Base-by-base conservation (phyloP, 2,329 filamentous ascomycete species). In the Claviceps monticola region DNA sequence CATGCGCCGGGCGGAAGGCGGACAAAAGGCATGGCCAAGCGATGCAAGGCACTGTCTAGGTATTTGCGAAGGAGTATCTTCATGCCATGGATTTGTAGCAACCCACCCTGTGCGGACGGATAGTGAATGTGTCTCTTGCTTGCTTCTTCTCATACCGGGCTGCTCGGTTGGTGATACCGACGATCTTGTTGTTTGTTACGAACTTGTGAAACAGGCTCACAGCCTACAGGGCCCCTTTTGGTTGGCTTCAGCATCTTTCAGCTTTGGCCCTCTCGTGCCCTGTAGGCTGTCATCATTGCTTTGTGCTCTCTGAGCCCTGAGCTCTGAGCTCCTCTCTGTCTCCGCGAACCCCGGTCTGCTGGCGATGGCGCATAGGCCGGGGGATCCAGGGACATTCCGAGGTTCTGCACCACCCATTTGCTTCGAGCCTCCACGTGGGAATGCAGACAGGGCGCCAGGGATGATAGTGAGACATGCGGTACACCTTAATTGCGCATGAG, bases 341-440 rank as follows among this genome's bases (percentile, higher is more conserved):
- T 43, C 29, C 11, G 29, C 9, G 29, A 34, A 34, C 29, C 29
- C 29, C 29, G 29, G 29, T 34, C 29, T 43, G 41, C 17, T 43
- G 17, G 41, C 41, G 41, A 17, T 13, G 41, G 41, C 17, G 44
- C 26, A 19, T 26, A 19, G 41, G 41, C 5, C 2, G n/a, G 41
- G 19, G 11, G 19, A 5, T 43, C 19, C 19, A 34, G 29, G 29
- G 9, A 23, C 19, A 1, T 23, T 23, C 19, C 5, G 19, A 23
- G 23, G 21, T 19, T 43, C n/a, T 34, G 42, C 38, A 37, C 17
- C 44, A 48, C 43, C 48, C 26, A 6, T 44, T 44, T 23, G 21
- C 19, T 29, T 50, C 29, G 42, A 47, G 21, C n/a, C 37, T 51
- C 51, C 51, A 53, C 51, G 51, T 53, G 51, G 51, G 45, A 23